These are phyloP conservation scores for Dictyostelium purpureum DNA, from an alignment of 78 protist species.

Conservation along the genomic window DNA sequence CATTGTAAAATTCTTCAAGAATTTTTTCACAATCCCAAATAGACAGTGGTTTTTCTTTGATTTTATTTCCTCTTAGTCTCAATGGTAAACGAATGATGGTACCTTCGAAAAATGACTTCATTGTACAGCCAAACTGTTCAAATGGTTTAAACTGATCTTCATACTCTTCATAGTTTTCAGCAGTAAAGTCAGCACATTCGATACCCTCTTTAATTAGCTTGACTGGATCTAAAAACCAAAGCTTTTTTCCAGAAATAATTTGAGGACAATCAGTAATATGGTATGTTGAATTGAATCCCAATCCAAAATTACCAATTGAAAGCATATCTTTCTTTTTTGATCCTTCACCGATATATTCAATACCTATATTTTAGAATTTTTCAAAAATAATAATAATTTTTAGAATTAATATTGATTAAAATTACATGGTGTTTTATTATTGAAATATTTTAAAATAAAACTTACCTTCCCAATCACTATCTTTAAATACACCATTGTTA, in stretches of 20 bases:
- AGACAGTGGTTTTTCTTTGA: neutral
- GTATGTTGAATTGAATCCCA: slow-evolving; percentile 29
- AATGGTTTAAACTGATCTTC: too few species aligned
- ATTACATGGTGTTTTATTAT: too few species aligned
- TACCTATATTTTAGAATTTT: too few species aligned
- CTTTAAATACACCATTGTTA: neutral
- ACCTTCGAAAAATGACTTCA: neutral
- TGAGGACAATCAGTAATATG: slow-evolving; percentile 7
- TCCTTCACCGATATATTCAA: neutral
- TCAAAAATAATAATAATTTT: too few species aligned
- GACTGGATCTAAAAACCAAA: slow-evolving; percentile 2
- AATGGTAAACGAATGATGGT: slow-evolving; percentile 29
- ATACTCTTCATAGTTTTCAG: too few species aligned
- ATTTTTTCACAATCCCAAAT: neutral
- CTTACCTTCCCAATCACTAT: slow-evolving; percentile 40
- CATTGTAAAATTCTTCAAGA: neutral
- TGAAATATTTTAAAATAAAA: too few species aligned
- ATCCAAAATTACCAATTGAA: slow-evolving; percentile 42
- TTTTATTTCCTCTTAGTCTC: neutral
- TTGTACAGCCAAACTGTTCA: too few species aligned
- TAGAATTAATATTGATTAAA: too few species aligned
- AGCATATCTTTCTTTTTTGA: slow-evolving; percentile 34
- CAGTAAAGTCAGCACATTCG: too few species aligned
- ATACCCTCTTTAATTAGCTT: too few species aligned
- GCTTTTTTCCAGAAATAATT: neutral